Evolutionary conservation across 2,329 filamentous ascomycete genomes (phyloP).

Genomic region (Aspergillus sp.): DNA sequence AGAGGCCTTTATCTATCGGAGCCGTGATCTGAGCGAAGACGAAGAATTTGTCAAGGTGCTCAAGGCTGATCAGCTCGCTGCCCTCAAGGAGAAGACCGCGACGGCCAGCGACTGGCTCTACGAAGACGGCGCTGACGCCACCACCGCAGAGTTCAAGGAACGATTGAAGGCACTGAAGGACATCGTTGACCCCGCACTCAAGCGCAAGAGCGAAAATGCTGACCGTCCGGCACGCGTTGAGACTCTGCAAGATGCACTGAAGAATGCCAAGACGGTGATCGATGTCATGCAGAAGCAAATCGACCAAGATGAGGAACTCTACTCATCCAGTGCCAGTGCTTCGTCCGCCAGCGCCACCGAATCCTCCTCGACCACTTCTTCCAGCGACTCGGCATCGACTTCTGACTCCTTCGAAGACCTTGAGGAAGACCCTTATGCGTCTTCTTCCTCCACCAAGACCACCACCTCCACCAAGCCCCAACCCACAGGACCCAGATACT

Average conservation of each 20-base stretch:
- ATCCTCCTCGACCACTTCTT: constrained; percentile 49
- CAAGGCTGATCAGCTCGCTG: constrained; percentile 64
- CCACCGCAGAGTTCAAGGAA: constrained; percentile 70
- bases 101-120: constrained; percentile 87
- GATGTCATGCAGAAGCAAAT: constrained; percentile 70
- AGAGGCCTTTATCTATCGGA: constrained; percentile 89
- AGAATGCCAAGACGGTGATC: constrained; percentile 69
- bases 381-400: constrained; percentile 21
- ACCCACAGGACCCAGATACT: constrained; percentile 54
- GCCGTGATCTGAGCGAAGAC: constrained; percentile 77
- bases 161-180: constrained; percentile 75
- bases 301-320: constrained; percentile 65
- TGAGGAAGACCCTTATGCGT: constrained; percentile 63
- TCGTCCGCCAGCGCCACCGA: constrained; percentile 36
- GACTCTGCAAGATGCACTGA: constrained; percentile 67
- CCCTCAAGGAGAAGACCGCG: constrained; percentile 67
- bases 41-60: constrained; percentile 71
- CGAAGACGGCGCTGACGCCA: constrained; percentile 75
- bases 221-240: constrained; percentile 70
- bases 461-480: constrained; percentile 35
- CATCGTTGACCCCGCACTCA: constrained; percentile 74
- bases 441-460: constrained; percentile 39
- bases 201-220: constrained; percentile 69
- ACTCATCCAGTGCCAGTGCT: constrained; percentile 55
- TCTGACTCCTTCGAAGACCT: constrained; percentile 67